Evolutionary conservation across 164 flowering plant species (phyloP).

Genomic region (Paratinospora sagittata): DNA sequence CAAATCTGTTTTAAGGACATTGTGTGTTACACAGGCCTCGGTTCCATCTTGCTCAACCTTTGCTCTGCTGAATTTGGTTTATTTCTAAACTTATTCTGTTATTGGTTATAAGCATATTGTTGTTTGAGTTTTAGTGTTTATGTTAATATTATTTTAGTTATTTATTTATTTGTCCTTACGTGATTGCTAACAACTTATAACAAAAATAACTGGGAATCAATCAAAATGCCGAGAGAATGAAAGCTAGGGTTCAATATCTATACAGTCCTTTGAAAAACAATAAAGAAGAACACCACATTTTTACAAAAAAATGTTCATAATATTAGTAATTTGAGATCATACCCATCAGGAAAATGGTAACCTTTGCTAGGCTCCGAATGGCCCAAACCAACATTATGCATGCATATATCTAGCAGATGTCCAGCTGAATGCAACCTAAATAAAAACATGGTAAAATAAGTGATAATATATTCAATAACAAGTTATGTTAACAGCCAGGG

Average conservation of each 20-base stretch:
- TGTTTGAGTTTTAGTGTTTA: too few relatives aligned
- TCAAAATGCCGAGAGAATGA: background rate
- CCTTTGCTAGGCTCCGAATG: slow-evolving; percentile 66
- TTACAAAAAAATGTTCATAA: background rate
- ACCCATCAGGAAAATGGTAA: slow-evolving; percentile 90
- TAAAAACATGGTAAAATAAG: slow-evolving; percentile 2
- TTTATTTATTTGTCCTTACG: too few relatives aligned
- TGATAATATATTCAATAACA: background rate
- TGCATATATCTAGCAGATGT: slow-evolving; percentile 68
- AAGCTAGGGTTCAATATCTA: background rate
- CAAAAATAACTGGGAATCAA: background rate
- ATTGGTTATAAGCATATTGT: too few relatives aligned
- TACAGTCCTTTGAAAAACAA: background rate
- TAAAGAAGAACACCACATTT: background rate
- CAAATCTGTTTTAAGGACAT: too few relatives aligned
- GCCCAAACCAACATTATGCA: slow-evolving; percentile 56
- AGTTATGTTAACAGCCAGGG: background rate
- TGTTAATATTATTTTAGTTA: too few relatives aligned
- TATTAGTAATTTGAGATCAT: slow-evolving; percentile 19
- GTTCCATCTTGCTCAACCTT: too few relatives aligned
- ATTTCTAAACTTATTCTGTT: too few relatives aligned
- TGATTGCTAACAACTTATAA: too few relatives aligned
- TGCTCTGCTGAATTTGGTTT: too few relatives aligned
- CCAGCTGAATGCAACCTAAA: slow-evolving; percentile 87
- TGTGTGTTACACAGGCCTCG: too few relatives aligned